phyloP scores from a whole-genome alignment of 202 grass and related monocot species.

The Eragrostis tef region DNA sequence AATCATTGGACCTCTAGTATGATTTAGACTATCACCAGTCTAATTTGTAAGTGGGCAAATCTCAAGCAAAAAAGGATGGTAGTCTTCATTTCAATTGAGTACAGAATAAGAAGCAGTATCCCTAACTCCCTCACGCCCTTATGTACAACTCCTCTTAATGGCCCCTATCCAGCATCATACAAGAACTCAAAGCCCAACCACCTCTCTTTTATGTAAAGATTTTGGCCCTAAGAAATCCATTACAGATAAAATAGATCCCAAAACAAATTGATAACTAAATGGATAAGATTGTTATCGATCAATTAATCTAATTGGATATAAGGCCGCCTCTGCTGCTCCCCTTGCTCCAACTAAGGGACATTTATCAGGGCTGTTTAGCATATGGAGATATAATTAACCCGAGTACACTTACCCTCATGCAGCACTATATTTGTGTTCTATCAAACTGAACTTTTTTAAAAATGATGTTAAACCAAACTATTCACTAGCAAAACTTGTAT shows the following conservation, averaged over 20 bases:
- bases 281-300: not conserved
- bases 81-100: not conserved
- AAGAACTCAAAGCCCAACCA: not conserved
- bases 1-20: not conserved
- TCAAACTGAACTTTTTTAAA: not conserved
- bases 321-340: not conserved
- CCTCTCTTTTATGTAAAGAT: not conserved
- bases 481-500: not conserved
- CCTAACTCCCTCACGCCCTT: not conserved
- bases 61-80: not conserved
- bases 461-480: not conserved
- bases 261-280: not conserved
- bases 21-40: not conserved
- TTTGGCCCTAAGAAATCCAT: not conserved
- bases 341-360: not conserved
- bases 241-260: not conserved
- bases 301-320: not conserved
- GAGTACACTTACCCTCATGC: not conserved
- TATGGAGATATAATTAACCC: not conserved
- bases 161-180: not conserved
- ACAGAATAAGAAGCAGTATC: not conserved
- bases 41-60: not conserved
- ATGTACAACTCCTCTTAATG: not conserved
- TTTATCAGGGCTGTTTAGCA: not conserved
- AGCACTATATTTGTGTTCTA: not conserved